phyloP scores from a whole-genome alignment of 2,329 filamentous ascomycete genomes.

The Claviceps arundinis region DNA sequence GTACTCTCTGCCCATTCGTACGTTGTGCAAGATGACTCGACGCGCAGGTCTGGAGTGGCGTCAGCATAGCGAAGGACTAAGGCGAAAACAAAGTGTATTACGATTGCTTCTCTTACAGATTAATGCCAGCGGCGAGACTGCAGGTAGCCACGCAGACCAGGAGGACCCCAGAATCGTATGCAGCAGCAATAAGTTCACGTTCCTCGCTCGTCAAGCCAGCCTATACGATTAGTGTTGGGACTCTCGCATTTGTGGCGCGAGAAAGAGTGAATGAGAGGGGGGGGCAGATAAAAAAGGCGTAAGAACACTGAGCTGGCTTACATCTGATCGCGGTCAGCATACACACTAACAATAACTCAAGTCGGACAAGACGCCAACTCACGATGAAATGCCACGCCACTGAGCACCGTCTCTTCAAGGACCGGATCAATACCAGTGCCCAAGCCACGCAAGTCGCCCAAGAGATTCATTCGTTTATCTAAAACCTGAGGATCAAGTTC shows the following conservation, averaged over 20 bases:
- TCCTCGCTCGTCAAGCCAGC: constrained; percentile 64
- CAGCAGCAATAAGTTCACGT: constrained; percentile 54
- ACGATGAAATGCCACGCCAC: constrained; percentile 65
- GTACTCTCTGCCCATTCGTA: constrained; percentile 61
- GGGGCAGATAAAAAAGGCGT: background rate
- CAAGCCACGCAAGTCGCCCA: constrained; percentile 53
- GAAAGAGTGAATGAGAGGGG: background rate
- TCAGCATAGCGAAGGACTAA: constrained; percentile 4
- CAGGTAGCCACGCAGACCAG: constrained; percentile 66
- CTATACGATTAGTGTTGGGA: constrained; percentile 20
- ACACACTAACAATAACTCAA: background rate
- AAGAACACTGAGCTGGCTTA: constrained; percentile 10
- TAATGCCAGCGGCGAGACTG: constrained; percentile 72
- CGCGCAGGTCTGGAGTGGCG: constrained; percentile 37
- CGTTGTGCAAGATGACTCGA: constrained; percentile 62
- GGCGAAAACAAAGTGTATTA: too few species aligned
- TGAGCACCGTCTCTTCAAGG: constrained; percentile 49
- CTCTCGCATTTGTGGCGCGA: background rate
- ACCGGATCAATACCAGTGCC: constrained; percentile 51
- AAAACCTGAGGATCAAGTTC: constrained; percentile 34
- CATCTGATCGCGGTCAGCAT: constrained; percentile 19
- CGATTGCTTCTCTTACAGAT: constrained; percentile 31
- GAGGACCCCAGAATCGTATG: constrained; percentile 54
- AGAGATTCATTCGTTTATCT: constrained; percentile 47
- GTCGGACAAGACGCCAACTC: constrained; percentile 15